Percentiles rank a stretch among this genome's conserved stretches.
Evolutionary conservation across 306 rosid genomes (phyloP).

Genomic region (Spatholobus suberectus): DNA sequence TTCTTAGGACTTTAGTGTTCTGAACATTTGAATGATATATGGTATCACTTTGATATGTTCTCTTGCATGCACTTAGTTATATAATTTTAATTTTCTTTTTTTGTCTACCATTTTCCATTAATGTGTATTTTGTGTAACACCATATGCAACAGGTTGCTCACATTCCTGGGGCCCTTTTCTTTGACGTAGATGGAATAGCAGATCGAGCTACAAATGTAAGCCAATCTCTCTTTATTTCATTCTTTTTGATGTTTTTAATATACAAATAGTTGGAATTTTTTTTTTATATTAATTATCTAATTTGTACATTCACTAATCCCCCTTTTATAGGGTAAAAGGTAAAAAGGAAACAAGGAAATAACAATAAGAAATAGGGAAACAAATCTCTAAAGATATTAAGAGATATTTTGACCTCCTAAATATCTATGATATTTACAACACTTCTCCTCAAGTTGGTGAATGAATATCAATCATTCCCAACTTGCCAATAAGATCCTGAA

Average conservation of each 20-base stretch:
- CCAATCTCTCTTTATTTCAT: constrained; percentile 35
- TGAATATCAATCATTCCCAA: too few relatives aligned
- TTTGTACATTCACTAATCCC: too few relatives aligned
- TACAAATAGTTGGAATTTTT: too few relatives aligned
- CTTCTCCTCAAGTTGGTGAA: too few relatives aligned
- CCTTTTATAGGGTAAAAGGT: too few relatives aligned
- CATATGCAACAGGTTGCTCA: constrained; percentile 83
- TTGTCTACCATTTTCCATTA: not conserved
- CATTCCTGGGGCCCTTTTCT: constrained; percentile 97
- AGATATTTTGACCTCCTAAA: too few relatives aligned
- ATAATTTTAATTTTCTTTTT: not conserved
- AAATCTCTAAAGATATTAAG: too few relatives aligned
- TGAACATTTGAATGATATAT: not conserved
- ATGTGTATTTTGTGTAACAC: constrained; percentile 29
- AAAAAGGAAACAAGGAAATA: too few relatives aligned
- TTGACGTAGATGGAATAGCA: constrained; percentile 93
- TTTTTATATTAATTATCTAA: too few relatives aligned
- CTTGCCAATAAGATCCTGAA: too few relatives aligned
- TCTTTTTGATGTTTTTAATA: not conserved
- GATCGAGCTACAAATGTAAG: constrained; percentile 78
- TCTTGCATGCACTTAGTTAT: constrained; percentile 10
- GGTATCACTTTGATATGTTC: constrained; percentile 21
- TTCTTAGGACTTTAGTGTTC: constrained; percentile 12
- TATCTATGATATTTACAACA: too few relatives aligned
- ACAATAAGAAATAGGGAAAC: too few relatives aligned